Conservation (phyloP, 345 rosid genomes). For the Boechera retrofracta region DNA sequence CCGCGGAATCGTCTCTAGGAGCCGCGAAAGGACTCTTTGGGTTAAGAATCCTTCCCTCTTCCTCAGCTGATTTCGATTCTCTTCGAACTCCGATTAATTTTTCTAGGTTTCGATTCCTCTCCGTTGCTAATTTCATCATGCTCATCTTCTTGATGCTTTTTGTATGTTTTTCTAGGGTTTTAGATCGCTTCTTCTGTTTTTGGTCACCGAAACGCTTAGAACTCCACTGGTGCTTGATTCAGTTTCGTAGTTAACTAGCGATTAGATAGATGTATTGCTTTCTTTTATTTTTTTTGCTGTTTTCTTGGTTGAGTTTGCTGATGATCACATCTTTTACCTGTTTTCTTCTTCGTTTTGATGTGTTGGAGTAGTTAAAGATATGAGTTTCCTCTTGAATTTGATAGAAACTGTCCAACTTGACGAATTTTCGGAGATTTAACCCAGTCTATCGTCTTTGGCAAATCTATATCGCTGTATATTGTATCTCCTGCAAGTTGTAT, state of each 20-base stretch:
- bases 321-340: constrained; percentile 28
- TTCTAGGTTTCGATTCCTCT: constrained; percentile 11
- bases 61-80: constrained; percentile 26
- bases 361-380: not conserved
- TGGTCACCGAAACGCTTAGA: not conserved
- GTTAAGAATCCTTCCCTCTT: constrained; percentile 11
- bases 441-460: not conserved
- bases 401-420: not conserved
- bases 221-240: not conserved
- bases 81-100: constrained; percentile 25
- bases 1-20: constrained; percentile 41
- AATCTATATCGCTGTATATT: too few species aligned
- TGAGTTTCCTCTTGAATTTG: not conserved
- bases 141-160: not conserved
- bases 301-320: constrained; percentile 17
- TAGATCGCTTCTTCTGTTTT: constrained; percentile 17
- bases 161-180: constrained; percentile 35
- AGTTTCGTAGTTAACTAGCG: not conserved
- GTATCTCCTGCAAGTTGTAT: not conserved
- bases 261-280: not conserved
- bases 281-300: not conserved
- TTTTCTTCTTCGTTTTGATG: not conserved
- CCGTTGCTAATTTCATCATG: not conserved
- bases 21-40: constrained; percentile 37
- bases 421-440: not conserved